Base-by-base conservation (phyloP, 495 filamentous ascomycete genomes). In the Penicillium paradoxum region DNA sequence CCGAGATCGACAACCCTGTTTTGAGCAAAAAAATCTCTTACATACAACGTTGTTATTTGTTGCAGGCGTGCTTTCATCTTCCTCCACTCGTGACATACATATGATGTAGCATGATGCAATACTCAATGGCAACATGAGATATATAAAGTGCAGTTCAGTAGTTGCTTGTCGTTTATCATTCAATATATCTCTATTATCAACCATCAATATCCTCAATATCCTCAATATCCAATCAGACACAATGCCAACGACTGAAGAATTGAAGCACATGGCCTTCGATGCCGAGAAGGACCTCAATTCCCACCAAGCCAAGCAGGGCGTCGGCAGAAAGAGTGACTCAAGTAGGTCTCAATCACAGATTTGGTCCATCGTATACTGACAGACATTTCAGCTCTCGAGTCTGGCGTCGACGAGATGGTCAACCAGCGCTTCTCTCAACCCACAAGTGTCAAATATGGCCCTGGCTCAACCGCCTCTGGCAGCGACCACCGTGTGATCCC, bases 281-380 rank as follows among this genome's bases (percentile, higher is more conserved):
- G 73, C 79, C 24, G 77, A 82, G 69, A 67, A 66, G 14, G 74
- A 82, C 60, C 72, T 83, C 32, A 81, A 82, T 67, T 72, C 73
- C 44, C 61, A 77, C 59, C 67, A 74, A 46, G 74, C 75, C 34
- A 81, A 81, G 64, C 68, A 69, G 33, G 78, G 78, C 10, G 40
- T 64, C 49, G 62, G 68, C 22, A 57, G 62, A 32, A 64, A 71
- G 61, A 73, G 72, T 56, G 73, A 77, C 54, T 77, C 73, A 19
- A 71, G 78, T 81, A 72, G 18, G 71, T 58, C 14, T 25, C 30
- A 10, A 37, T 33, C 8, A 33, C 15, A 4, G 13, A 11, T 15
- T 9, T 37, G 33, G 30, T 15, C 5, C 9, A 1, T 13, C 18
- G 30, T 19, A 5, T 45, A 6, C 33, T 52, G 34, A 53, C 19